phyloP scores from a whole-genome alignment of 345 rosid species.

The Acer yangbiense region DNA sequence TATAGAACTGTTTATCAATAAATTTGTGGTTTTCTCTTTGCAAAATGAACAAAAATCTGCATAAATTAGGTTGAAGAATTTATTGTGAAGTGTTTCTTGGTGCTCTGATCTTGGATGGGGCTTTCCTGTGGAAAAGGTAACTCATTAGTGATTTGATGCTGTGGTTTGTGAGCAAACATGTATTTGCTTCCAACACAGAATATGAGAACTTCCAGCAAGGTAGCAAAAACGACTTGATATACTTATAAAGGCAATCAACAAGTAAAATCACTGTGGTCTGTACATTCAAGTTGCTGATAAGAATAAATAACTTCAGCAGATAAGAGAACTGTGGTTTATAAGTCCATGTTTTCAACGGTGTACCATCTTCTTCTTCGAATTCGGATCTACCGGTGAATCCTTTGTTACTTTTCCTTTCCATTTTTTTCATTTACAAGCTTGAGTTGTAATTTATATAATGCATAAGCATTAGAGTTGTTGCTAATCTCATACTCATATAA shows the following conservation, averaged over 20 bases:
- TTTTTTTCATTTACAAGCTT: slow-evolving; percentile 61
- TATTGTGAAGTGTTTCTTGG: too few relatives aligned
- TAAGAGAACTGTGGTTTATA: not conserved
- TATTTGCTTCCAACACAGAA: too few relatives aligned
- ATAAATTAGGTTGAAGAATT: too few relatives aligned
- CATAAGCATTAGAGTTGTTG: slow-evolving; percentile 48
- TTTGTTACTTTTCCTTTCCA: slow-evolving; percentile 57
- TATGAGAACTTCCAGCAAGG: not conserved
- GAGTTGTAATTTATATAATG: slow-evolving; percentile 70
- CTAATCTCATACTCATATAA: slow-evolving; percentile 66
- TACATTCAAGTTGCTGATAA: not conserved
- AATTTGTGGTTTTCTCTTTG: not conserved
- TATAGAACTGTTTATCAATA: slow-evolving; percentile 32
- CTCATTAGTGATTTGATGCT: too few relatives aligned
- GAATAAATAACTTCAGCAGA: slow-evolving; percentile 1
- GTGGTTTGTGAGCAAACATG: too few relatives aligned
- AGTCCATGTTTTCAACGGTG: slow-evolving; percentile 65
- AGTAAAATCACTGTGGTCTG: not conserved
- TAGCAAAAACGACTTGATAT: not conserved
- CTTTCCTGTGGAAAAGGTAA: too few relatives aligned
- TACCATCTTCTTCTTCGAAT: slow-evolving; percentile 82
- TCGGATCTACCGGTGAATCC: slow-evolving; percentile 72
- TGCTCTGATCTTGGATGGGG: too few relatives aligned
- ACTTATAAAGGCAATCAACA: not conserved
- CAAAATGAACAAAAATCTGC: too few relatives aligned